A percentile compares a stretch with the other conserved stretches of the same genome.
Conservation (phyloP, 192 early-diverging fungal genomes). For the Radiomyces spectabilis region DNA sequence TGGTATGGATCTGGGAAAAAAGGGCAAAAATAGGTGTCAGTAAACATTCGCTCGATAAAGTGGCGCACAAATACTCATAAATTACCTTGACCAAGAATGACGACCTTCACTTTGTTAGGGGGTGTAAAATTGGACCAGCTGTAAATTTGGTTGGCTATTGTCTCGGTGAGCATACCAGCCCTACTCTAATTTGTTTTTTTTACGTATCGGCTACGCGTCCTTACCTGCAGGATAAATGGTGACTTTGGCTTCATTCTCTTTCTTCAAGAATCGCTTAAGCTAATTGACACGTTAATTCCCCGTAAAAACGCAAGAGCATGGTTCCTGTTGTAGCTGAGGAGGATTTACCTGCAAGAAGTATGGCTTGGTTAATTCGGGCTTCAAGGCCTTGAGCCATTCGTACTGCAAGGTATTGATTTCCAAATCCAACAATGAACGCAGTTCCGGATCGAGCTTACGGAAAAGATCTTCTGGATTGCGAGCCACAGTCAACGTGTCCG, state of each 20-base stretch:
- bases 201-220: too few species aligned
- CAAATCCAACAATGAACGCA: conserved; percentile 28
- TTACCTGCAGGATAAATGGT: conserved; percentile 65
- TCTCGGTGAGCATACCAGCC: neutral
- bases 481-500: neutral
- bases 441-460: neutral
- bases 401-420: conserved; percentile 66
- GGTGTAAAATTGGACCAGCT: conserved; percentile 76
- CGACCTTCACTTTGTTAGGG: conserved; percentile 63
- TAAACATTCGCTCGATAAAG: neutral
- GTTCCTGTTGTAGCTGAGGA: neutral
- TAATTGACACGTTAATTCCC: too few species aligned
- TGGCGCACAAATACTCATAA: conserved; percentile 1
- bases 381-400: conserved; percentile 64
- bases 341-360: conserved; percentile 48
- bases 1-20: conserved; percentile 61
- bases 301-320: too few species aligned
- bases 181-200: too few species aligned
- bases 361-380: conserved; percentile 50
- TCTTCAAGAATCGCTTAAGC: conserved; percentile 64
- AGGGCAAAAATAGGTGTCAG: neutral
- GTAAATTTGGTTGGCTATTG: conserved; percentile 59
- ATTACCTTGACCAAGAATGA: conserved; percentile 89
- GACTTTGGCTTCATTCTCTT: conserved; percentile 42
- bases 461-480: neutral